Conservation (phyloP, 257 asterid species). For the Primulina eburnea region DNA sequence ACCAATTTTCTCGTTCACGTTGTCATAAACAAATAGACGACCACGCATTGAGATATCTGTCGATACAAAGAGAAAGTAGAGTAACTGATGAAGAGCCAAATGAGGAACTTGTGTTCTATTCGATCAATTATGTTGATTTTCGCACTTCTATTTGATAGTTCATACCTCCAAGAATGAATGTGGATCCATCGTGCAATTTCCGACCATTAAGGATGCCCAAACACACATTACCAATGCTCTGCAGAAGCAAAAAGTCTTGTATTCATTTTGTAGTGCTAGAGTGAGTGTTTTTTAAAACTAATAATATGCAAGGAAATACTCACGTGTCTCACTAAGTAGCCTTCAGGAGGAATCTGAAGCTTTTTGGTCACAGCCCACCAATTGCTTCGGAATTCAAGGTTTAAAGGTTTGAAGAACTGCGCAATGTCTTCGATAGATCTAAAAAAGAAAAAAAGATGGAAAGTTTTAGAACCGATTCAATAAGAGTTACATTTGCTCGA, state of each 20-base stretch:
- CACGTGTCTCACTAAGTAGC: conserved; percentile 60
- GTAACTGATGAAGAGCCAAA: neutral
- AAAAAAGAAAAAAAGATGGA: too few species aligned
- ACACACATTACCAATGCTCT: conserved; percentile 66
- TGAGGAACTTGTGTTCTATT: neutral
- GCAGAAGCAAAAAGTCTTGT: conserved; percentile 19
- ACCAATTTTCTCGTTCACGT: conserved; percentile 61
- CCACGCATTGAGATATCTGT: conserved; percentile 71
- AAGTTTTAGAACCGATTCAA: neutral
- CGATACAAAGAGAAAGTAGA: neutral
- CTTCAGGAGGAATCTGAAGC: conserved; percentile 69
- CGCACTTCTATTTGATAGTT: neutral
- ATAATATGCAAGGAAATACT: conserved; percentile 20
- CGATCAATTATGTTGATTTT: neutral
- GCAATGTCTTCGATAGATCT: too few species aligned
- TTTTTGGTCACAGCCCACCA: conserved; percentile 60
- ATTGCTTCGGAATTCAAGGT: conserved; percentile 49
- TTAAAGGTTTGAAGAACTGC: neutral
- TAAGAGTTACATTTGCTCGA: too few species aligned
- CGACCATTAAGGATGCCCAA: conserved; percentile 74
- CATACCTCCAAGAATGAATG: conserved; percentile 72
- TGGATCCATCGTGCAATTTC: conserved; percentile 51
- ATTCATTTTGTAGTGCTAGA: neutral
- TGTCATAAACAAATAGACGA: conserved; percentile 61
- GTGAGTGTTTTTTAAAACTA: neutral